Conservation (phyloP, 441 rosid genomes). For the Adansonia madagascariensis region DNA sequence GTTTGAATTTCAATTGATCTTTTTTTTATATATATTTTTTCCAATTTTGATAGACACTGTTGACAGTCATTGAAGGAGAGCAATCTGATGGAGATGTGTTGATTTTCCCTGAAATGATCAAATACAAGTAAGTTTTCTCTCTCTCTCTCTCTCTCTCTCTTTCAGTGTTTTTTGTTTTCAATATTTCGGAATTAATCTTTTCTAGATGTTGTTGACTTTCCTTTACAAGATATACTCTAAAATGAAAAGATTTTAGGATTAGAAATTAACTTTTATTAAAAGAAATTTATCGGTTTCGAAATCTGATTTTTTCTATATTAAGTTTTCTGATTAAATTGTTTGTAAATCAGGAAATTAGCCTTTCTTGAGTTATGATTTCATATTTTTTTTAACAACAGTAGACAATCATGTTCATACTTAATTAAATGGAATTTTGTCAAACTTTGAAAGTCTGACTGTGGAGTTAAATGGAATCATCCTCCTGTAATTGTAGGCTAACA, state of each 20-base stretch:
- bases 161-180: neutral
- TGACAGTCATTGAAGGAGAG: constrained; percentile 74
- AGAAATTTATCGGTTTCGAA: neutral
- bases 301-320: neutral
- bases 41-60: constrained; percentile 50
- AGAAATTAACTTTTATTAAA: neutral
- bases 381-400: neutral
- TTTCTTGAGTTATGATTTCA: neutral
- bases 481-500: neutral
- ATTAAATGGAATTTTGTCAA: neutral
- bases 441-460: neutral
- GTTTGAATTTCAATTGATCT: constrained; percentile 11
- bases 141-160: no score
- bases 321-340: neutral
- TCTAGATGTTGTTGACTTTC: neutral
- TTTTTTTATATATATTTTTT: neutral
- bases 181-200: constrained; percentile 5
- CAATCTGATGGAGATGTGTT: constrained; percentile 82
- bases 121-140: constrained; percentile 27
- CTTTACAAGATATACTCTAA: neutral
- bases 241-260: neutral
- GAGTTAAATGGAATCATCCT: constrained; percentile 3
- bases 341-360: neutral
- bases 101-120: constrained; percentile 90
- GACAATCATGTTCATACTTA: neutral